Evolutionary conservation across 192 early-diverging fungal species (phyloP).

Genomic region (Dimargaris xerosporica): DNA sequence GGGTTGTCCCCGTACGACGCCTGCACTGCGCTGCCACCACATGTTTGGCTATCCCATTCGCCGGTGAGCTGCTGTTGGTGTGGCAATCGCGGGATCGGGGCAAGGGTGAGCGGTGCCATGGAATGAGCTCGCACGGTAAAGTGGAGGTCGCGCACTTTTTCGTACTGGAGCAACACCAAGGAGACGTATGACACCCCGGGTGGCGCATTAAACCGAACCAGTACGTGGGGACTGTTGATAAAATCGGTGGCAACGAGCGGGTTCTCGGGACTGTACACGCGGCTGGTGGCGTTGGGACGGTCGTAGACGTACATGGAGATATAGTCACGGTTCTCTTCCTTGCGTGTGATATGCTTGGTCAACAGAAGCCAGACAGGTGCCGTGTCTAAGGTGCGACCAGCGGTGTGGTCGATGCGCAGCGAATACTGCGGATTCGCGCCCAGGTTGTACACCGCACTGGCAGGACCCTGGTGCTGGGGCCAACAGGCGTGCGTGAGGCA

Average conservation of each 20-base stretch:
- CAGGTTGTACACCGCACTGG: constrained; percentile 37
- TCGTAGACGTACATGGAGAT: constrained; percentile 79
- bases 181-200: constrained; percentile 43
- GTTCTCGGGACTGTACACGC: constrained; percentile 48
- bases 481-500: constrained; percentile 46
- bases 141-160: constrained; percentile 48
- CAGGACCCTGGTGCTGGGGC: constrained; percentile 22
- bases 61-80: constrained; percentile 32
- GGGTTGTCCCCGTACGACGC: constrained; percentile 64
- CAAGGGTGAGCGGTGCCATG: constrained; percentile 42
- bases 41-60: constrained; percentile 56
- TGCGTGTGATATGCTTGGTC: constrained; percentile 66
- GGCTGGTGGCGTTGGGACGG: constrained; percentile 24
- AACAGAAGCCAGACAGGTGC: constrained; percentile 62
- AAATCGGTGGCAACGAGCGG: constrained; percentile 59
- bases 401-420: constrained; percentile 28
- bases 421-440: constrained; percentile 71
- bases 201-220: constrained; percentile 29
- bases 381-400: constrained; percentile 8
- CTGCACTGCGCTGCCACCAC: constrained; percentile 58
- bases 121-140: constrained; percentile 62
- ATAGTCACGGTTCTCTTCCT: constrained; percentile 74
- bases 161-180: constrained; percentile 66
- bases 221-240: constrained; percentile 73
- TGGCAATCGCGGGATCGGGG: constrained; percentile 31